These are phyloP conservation scores for Trametes sp. DNA, from an alignment of 1,284 basidiomycete species.

Conservation along the genomic window DNA sequence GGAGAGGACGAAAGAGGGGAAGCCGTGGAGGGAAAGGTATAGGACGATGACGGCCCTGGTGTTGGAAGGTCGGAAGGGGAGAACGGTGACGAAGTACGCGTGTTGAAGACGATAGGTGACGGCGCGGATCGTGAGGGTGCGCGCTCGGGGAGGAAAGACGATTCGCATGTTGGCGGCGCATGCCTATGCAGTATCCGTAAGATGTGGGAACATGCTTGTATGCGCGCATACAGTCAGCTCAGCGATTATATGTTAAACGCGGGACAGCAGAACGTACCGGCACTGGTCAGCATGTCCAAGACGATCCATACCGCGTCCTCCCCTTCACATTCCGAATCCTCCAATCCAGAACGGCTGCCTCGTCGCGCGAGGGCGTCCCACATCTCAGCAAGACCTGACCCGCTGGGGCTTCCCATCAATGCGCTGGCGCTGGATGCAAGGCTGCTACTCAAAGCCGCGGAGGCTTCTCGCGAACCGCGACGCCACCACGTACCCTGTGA, in stretches of 20 bases:
- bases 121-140: constrained; percentile 20
- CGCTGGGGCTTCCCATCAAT: constrained; percentile 21
- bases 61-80: constrained; percentile 18
- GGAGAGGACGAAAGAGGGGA: not conserved
- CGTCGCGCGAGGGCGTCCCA: constrained; percentile 32
- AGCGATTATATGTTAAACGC: not conserved
- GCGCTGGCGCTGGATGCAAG: constrained; percentile 31
- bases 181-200: constrained; percentile 69
- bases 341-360: constrained; percentile 23
- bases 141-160: constrained; percentile 52
- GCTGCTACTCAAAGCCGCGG: constrained; percentile 18
- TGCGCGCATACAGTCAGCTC: constrained; percentile 14
- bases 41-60: constrained; percentile 11
- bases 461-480: constrained; percentile 36
- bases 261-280: constrained; percentile 47
- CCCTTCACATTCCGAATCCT: constrained; percentile 23
- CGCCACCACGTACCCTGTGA: constrained; percentile 35
- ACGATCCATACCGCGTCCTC: constrained; percentile 60
- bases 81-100: constrained; percentile 29
- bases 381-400: constrained; percentile 22
- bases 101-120: constrained; percentile 25
- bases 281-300: constrained; percentile 62
- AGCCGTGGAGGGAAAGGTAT: constrained; percentile 17
- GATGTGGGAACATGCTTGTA: constrained; percentile 59
- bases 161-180: constrained; percentile 49